Percentiles rank a stretch among this genome's conserved stretches.
phyloP scores from a whole-genome alignment of 2,329 filamentous ascomycete species.

The Aspergillus luchuensis region DNA sequence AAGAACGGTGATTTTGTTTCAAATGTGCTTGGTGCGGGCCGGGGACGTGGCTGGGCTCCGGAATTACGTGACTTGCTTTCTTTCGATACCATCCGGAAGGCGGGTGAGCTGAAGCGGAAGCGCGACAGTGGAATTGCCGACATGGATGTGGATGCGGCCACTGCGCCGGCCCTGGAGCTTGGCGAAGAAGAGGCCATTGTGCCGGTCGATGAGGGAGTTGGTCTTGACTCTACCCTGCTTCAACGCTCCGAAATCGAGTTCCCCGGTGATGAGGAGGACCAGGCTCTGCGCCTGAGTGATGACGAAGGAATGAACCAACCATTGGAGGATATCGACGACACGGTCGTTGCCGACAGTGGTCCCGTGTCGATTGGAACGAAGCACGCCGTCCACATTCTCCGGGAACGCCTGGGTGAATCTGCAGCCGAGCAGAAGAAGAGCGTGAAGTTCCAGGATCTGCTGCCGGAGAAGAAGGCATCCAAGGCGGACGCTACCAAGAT shows the following conservation, averaged over 20 bases:
- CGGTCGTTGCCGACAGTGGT: slow-evolving; percentile 80
- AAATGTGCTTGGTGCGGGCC: slow-evolving; percentile 78
- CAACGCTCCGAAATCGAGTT: slow-evolving; percentile 67
- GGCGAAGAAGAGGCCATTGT: slow-evolving; percentile 65
- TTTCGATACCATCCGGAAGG: slow-evolving; percentile 73
- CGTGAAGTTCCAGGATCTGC: slow-evolving; percentile 86
- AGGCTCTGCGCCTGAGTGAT: slow-evolving; percentile 47
- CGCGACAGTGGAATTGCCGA: slow-evolving; percentile 84
- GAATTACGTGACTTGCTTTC: slow-evolving; percentile 93
- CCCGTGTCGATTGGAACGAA: slow-evolving; percentile 89
- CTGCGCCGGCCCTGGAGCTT: slow-evolving; percentile 62
- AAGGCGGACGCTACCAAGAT: slow-evolving; percentile 96
- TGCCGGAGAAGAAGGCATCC: slow-evolving; percentile 77
- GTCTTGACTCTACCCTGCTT: slow-evolving; percentile 50
- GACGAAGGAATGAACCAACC: slow-evolving; percentile 50
- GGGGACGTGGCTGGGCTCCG: slow-evolving; percentile 80
- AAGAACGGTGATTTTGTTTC: slow-evolving; percentile 87
- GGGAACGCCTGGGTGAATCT: slow-evolving; percentile 74
- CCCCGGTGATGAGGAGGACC: slow-evolving; percentile 59
- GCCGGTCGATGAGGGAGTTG: slow-evolving; percentile 53
- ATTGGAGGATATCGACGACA: slow-evolving; percentile 73
- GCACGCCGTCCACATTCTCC: slow-evolving; percentile 91
- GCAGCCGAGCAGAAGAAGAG: slow-evolving; percentile 73
- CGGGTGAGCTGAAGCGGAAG: slow-evolving; percentile 88
- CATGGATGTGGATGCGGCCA: slow-evolving; percentile 69